Conservation (phyloP, 2,329 filamentous ascomycete genomes). For the Ophiostoma piceae region DNA sequence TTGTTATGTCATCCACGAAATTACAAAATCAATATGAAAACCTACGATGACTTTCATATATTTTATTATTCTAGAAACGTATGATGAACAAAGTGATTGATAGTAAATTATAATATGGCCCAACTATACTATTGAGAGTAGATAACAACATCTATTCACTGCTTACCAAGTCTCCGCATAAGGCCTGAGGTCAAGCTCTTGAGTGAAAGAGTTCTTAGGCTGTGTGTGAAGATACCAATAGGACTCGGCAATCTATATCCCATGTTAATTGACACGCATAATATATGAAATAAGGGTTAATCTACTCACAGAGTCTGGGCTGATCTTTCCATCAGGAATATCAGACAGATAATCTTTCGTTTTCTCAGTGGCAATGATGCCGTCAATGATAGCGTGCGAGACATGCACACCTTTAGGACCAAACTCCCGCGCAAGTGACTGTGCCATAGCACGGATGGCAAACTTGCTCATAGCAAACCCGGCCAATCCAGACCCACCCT, state of each 20-base stretch:
- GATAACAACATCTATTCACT: neutral
- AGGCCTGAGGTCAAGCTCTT: neutral
- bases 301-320: neutral
- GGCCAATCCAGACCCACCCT: neutral
- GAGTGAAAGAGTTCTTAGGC: neutral
- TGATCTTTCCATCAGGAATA: neutral
- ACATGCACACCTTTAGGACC: slow-evolving; percentile 2
- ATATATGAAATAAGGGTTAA: neutral
- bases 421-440: neutral
- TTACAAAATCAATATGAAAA: no score
- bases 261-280: neutral
- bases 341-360: neutral
- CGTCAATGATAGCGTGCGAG: neutral
- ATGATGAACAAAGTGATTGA: no score
- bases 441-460: neutral
- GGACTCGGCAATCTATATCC: neutral
- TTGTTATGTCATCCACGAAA: no score
- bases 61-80: no score
- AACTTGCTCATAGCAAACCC: slow-evolving; percentile 1
- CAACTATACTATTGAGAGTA: neutral
- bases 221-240: neutral
- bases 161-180: neutral
- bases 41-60: no score
- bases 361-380: neutral
- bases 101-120: no score